Evolutionary conservation across 2,329 filamentous ascomycete species (phyloP).

Genomic region (Fusarium temperatum): DNA sequence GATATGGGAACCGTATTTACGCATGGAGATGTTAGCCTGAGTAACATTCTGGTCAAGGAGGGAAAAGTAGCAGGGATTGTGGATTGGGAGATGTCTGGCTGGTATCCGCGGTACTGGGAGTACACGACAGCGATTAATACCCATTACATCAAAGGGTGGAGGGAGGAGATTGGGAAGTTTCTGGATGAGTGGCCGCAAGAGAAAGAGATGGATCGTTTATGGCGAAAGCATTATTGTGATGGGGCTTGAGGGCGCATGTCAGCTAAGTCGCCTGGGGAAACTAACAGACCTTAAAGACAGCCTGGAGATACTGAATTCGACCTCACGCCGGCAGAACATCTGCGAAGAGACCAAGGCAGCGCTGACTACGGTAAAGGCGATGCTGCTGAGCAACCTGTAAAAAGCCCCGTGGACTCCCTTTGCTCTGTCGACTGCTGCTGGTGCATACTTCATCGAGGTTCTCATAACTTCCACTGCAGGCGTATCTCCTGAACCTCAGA

Average conservation of each 20-base stretch:
- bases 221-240: neutral
- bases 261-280: neutral
- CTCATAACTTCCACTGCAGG: too few species aligned
- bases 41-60: neutral
- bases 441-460: too few species aligned
- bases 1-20: neutral
- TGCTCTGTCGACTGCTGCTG: too few species aligned
- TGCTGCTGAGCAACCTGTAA: neutral
- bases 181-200: neutral
- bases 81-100: neutral
- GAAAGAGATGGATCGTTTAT: neutral
- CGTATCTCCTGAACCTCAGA: too few species aligned
- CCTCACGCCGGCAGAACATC: neutral
- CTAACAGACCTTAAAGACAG: neutral
- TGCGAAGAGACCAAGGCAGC: neutral
- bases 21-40: neutral
- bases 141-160: neutral
- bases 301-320: neutral
- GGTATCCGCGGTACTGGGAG: neutral
- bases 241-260: neutral
- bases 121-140: neutral
- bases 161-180: neutral
- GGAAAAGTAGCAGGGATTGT: neutral
- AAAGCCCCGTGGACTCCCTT: too few species aligned
- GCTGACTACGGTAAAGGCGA: neutral